Base-by-base conservation (phyloP, 495 filamentous ascomycete genomes). In the Aspergillus diversus region DNA sequence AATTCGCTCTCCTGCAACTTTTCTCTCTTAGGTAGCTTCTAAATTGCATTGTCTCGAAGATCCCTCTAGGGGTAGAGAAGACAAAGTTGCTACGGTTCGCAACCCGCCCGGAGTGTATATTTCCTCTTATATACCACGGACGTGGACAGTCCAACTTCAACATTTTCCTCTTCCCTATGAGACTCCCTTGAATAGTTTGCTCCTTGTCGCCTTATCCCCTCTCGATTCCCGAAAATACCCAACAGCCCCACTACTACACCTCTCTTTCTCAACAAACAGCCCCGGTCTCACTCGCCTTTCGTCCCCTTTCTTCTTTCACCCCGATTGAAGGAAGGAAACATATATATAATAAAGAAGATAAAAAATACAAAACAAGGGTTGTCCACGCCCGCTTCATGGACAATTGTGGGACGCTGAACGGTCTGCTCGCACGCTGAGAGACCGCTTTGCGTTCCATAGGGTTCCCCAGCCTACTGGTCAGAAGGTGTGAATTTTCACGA, bases 391-490 rank as follows among this genome's bases (percentile, higher is more conserved):
- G 51, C 67, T 73, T 70, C 61, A 81, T 77, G 78, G 73, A 75
- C 63, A 75, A 75, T 75, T 80, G 78, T 80, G 80, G 80, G 78
- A 80, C 78, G 78, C 80, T 59, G 67, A 78, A 81, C 75, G 77
- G 78, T 80, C 77, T 78, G 66, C 80, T 82, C 78, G 66, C 71
- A 60, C 56, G 64, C 59, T 80, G 80, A 80, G 80, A 80, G 77
- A 74, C 78, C 78, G 77, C 70, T 81, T 80, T 79, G 80, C 80
- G 77, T 82, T 81, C 78, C 78, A 80, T 80, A 73, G 74, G 78
- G 75, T 78, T 80, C 78, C 76, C 74, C 78, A 79, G 75, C 78
- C 77, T 77, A 62, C 61, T 50, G 61, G 55, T 55, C 27, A 59
- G 60, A 43, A 50, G 55, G 17, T 61, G 63, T 37, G 55, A 54